Evolutionary conservation across 2,329 filamentous ascomycete species (phyloP), one percentile per base, ranked within the genome.

Genomic region (Zasmidium angulare): DNA sequence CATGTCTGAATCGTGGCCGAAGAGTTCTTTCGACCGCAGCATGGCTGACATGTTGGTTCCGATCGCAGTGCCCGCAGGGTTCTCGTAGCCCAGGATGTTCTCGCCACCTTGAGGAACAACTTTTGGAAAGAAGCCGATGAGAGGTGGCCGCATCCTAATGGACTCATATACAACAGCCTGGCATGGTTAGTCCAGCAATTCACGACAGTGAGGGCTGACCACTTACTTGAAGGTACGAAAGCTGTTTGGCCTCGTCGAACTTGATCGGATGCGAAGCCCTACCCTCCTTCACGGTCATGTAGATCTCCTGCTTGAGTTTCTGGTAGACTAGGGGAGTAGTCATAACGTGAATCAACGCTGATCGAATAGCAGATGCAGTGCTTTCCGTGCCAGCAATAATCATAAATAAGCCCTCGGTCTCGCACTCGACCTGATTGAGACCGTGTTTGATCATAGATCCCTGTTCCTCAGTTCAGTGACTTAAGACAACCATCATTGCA

Each of bases 91-190:
- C 56, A 70, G 71, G 49, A 79, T 71, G n/a, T 65, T 66, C 7
- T 69, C 63, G 7, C 77, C 77, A 6, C 70, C 72, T 7, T 67
- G 55, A 4, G 77, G 77, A 0, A 71, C 70, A 1, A 76, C 70
- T 11, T 77, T 68, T 14, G 73, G 74, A 2, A 80, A 64, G 6
- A 66, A 70, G 52, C 75, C 70, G 1, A 77, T 76, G 1, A 75
- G 72, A 1, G 77, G 73, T 9, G 77, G 77, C 61, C 79, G 75
- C 75, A 59, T 76, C 72, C 78, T 72, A 2, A 79, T 64, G 0
- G 75, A 69, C 62, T 80, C 77, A 56, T 77, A 74, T 63, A 79
- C 77, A 29, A 77, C 71, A n/a, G 76, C 77, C 54, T 76, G 6
- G 6, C 26, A 4, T 11, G 4, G 26, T 29, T 11, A 29, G 26